phyloP scores from a whole-genome alignment of 495 filamentous ascomycete genomes.

The Penicillium herquei region DNA sequence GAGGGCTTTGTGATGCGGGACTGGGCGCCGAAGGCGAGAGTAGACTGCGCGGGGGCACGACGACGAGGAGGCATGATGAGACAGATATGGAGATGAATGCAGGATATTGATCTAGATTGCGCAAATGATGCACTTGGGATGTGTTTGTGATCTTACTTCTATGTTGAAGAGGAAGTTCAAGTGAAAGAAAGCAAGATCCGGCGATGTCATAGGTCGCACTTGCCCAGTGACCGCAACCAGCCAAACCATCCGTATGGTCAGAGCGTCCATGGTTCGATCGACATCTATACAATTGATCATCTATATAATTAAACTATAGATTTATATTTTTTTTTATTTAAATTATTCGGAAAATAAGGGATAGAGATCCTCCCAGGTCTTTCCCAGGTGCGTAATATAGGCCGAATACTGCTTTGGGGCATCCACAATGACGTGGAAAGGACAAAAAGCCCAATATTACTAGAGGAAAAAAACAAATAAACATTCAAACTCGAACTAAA shows the following conservation, averaged over 20 bases:
- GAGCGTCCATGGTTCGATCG: background rate
- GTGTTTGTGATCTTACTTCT: background rate
- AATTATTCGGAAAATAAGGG: too few species aligned
- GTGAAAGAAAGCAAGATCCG: background rate
- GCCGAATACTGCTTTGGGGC: too few species aligned
- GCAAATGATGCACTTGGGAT: background rate
- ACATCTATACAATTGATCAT: background rate
- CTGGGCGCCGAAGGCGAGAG: slow-evolving; percentile 69
- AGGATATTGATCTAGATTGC: background rate
- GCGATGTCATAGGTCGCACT: background rate
- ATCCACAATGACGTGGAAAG: too few species aligned
- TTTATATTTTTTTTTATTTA: background rate
- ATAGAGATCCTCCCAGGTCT: too few species aligned
- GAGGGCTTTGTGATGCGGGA: slow-evolving; percentile 72
- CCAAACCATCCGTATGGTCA: background rate
- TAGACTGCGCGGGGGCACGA: slow-evolving; percentile 62
- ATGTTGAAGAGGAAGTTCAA: background rate
- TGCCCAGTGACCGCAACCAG: background rate
- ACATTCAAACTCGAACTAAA: too few species aligned
- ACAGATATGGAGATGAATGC: background rate
- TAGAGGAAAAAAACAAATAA: too few species aligned
- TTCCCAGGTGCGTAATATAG: too few species aligned
- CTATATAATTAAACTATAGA: background rate
- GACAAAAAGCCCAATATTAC: too few species aligned
- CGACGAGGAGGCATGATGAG: slow-evolving; percentile 67